Evolutionary conservation across 768 basidiomycete species (phyloP), one percentile per base, ranked within the genome.

Genomic region (Panellus pusillus): DNA sequence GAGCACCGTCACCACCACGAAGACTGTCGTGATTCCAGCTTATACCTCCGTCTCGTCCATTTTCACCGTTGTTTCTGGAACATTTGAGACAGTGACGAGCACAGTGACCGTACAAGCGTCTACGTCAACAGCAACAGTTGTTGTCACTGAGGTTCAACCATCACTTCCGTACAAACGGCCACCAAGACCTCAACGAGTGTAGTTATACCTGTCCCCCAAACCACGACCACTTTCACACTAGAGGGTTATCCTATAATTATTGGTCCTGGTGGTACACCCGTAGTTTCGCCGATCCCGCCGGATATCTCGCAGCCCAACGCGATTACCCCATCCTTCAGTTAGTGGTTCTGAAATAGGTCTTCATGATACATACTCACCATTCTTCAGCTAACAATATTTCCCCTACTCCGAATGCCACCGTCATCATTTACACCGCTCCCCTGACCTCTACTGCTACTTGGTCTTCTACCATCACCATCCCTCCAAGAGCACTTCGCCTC

Each of bases 401-500:
- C n/a, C 52, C 52, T 4, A 29, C 52, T 18, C 39, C n/a, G n/a
- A 37, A 41, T 35, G 44, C 52, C 6, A 35, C 44, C 18, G 17
- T 46, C 11, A 54, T 54, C 9, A 29, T 41, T 3, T 46, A 31
- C 45, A 47, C 52, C 19, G 52, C 28, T 15, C 44, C 52, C 7
- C 18, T 54, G 3, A 54, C 52, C 9, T 27, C 36, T 1, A 17
- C 52, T 2, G 19, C 37, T 24, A 47, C 52, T 7, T 54, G 38
- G 32, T 29, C 39, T 36, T 31, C 44, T 5, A 46, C 43, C 4
- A 17, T 54, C 15, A 29, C 52, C 4, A 28, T 54, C 17, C 52
- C 52, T 6, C 52, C 45, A 47, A 46, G 38, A 31, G 32, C 17
- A 41, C 18, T 29, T 54, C 52, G 6, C 45, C 52, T 37, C 31